phyloP scores from a whole-genome alignment of 2,329 filamentous ascomycete genomes.

The Diaporthe amygdali region DNA sequence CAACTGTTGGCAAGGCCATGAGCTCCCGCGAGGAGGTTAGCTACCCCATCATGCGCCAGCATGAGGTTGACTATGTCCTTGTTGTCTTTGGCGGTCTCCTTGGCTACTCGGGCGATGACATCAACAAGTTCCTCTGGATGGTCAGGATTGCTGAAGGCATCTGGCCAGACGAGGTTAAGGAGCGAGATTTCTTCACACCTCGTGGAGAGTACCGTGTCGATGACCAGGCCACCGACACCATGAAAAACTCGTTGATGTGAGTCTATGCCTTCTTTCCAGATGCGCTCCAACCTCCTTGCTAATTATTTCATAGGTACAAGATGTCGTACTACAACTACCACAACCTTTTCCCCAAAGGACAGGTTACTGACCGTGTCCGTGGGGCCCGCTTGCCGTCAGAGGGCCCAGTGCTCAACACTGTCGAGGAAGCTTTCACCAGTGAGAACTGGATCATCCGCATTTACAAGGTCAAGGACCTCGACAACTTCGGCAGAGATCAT shows the following conservation, averaged over 20 bases:
- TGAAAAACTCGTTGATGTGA: conserved; percentile 99
- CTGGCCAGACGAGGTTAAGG: conserved; percentile 99
- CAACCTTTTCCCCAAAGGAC: conserved; percentile 86
- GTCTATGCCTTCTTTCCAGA: conserved; percentile 37
- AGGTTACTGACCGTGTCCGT: conserved; percentile 90
- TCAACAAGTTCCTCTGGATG: conserved; percentile 99
- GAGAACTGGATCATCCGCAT: conserved; percentile 99
- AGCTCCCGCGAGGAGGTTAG: conserved; percentile 96
- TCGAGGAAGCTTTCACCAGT: conserved; percentile 97
- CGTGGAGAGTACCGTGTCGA: conserved; percentile 96
- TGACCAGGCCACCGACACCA: conserved; percentile 89
- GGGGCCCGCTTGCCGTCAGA: conserved; percentile 79
- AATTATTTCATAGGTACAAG: conserved; percentile 79
- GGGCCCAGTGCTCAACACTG: conserved; percentile 81
- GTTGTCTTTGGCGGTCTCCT: conserved; percentile 95
- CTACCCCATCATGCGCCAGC: conserved; percentile 97
- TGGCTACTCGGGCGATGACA: conserved; percentile 97
- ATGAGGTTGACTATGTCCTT: conserved; percentile 98
- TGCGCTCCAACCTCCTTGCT: conserved; percentile 28
- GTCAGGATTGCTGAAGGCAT: conserved; percentile 98
- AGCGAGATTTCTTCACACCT: conserved; percentile 92
- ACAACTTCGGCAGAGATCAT: conserved; percentile 93
- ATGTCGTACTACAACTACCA: conserved; percentile 99
- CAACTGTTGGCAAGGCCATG: conserved; percentile 99
- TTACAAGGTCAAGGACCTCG: conserved; percentile 99